A percentile compares a stretch with the other conserved stretches of the same genome.
Evolutionary conservation across 768 basidiomycete genomes (phyloP).

Genomic region (Dictyophora rubrovolvata): DNA sequence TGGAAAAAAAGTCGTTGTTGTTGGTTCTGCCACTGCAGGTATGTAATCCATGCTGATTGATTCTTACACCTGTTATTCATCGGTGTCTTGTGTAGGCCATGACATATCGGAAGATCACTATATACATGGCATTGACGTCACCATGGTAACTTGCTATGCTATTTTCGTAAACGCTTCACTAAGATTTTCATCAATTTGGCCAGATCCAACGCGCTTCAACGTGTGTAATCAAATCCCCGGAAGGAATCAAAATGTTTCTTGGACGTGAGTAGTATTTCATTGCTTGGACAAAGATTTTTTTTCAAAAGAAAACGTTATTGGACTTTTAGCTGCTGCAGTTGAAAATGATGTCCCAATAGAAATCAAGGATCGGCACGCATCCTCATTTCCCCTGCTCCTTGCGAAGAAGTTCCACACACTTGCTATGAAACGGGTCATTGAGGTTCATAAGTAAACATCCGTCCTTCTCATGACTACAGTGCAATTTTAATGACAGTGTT

Average conservation of each 20-base stretch:
- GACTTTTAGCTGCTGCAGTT: background rate
- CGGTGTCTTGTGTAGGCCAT: conserved; percentile 16
- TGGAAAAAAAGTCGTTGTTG: background rate
- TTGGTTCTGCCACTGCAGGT: background rate
- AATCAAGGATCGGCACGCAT: background rate
- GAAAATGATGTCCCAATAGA: background rate
- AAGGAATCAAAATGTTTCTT: background rate
- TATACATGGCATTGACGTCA: background rate
- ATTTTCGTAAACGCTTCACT: conserved; percentile 13
- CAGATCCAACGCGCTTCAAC: conserved; percentile 33
- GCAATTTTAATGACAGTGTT: no score
- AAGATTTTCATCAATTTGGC: conserved; percentile 21
- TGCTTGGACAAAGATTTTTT: background rate
- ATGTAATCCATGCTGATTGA: background rate
- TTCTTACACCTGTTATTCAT: background rate
- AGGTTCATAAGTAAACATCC: background rate
- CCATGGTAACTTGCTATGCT: background rate
- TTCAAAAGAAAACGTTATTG: background rate
- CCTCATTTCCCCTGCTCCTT: background rate
- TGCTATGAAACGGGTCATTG: background rate
- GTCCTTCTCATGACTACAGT: background rate
- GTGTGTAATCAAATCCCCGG: background rate
- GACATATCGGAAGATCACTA: conserved; percentile 28
- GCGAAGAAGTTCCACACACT: background rate
- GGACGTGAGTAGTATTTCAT: background rate